Evolutionary conservation across 2,329 filamentous ascomycete genomes (phyloP), one percentile per base, ranked within the genome.

Genomic region (Arthrocladium fulminans): DNA sequence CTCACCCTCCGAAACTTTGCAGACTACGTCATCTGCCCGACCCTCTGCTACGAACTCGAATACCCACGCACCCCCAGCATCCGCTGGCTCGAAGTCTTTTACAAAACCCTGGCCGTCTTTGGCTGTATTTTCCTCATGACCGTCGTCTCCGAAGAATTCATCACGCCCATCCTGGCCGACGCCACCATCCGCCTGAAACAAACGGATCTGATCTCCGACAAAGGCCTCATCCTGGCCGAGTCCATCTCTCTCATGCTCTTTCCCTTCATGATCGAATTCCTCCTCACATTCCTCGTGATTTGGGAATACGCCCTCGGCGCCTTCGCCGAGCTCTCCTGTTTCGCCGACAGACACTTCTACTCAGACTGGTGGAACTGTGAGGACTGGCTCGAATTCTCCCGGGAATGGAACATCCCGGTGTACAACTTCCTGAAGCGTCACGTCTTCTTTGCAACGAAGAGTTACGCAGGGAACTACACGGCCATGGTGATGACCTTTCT

Each of bases 381-480:
- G 50, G 71, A 73, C 58, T 74, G 71, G 70, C 84, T 97, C 64
- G 89, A 96, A 67, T 98, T 97, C 68, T 89, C 83, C 9, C 81
- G 88, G 56, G 86, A 96, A 71, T 97, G 92, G 90, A 97, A 97
- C 64, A 80, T 94, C n/a, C 90, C 90, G 38, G 90, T 96, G 5
- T 92, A 97, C 69, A 85, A 89, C 62, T 98, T 96, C 71, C 84
- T 97, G 60, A 83, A 89, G 6, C 79, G 92, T 20, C 92, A 98
- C 67, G 90, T 98, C 55, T 98, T 97, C 68, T 84, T 81, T 49
- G 88, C 88, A 1, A 85, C 83, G 10, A 76, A 86, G 8, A 80
- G 82, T 10, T 81, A 84, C 57, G 82, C 94, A 59, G 89, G 87
- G 17, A 80, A 82, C 49, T 75, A 77, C 13, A 73, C 84, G 49